A percentile compares a stretch with the other conserved stretches of the same genome.
phyloP scores from a whole-genome alignment of 495 filamentous ascomycete genomes.

The Chaetomium fimeti region DNA sequence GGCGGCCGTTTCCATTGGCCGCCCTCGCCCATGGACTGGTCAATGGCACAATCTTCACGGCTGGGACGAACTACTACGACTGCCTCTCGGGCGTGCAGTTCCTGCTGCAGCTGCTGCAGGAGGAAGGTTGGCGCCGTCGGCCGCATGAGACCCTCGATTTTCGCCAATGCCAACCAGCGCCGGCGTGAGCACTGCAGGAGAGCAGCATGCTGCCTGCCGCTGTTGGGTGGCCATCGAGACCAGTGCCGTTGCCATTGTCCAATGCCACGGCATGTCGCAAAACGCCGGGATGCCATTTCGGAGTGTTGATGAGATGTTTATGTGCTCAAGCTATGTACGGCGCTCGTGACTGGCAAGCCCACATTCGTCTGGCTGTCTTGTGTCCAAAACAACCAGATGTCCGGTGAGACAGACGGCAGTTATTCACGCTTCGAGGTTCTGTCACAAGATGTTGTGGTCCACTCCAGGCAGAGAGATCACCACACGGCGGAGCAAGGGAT shows the following conservation, averaged over 20 bases:
- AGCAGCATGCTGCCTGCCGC: conserved; percentile 8
- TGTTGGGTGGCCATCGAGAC: not conserved
- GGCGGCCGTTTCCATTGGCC: conserved; percentile 30
- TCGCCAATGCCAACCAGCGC: conserved; percentile 12
- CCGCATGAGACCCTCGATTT: conserved; percentile 6
- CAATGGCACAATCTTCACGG: conserved; percentile 15
- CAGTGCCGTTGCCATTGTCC: conserved; percentile 9
- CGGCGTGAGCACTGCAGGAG: conserved; percentile 5
- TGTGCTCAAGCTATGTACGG: not conserved
- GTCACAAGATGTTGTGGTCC: conserved; percentile 12
- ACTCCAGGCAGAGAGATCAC: conserved; percentile 4
- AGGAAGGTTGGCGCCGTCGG: conserved; percentile 8
- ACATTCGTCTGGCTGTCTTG: not conserved
- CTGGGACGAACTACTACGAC: conserved; percentile 9
- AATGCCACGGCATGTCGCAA: conserved; percentile 16
- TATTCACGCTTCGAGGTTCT: conserved; percentile 7
- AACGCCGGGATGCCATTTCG: conserved; percentile 17
- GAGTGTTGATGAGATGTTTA: not conserved
- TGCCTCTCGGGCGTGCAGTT: conserved; percentile 16
- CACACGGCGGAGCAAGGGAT: not conserved
- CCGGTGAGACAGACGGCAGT: conserved; percentile 7
- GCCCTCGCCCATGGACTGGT: conserved; percentile 19
- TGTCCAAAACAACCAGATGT: not conserved
- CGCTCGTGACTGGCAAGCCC: conserved; percentile 1
- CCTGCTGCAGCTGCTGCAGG: conserved; percentile 16